These are phyloP conservation scores for Diaporthe aspalathi DNA, from an alignment of 2,329 filamentous ascomycete species.

Conservation along the genomic window DNA sequence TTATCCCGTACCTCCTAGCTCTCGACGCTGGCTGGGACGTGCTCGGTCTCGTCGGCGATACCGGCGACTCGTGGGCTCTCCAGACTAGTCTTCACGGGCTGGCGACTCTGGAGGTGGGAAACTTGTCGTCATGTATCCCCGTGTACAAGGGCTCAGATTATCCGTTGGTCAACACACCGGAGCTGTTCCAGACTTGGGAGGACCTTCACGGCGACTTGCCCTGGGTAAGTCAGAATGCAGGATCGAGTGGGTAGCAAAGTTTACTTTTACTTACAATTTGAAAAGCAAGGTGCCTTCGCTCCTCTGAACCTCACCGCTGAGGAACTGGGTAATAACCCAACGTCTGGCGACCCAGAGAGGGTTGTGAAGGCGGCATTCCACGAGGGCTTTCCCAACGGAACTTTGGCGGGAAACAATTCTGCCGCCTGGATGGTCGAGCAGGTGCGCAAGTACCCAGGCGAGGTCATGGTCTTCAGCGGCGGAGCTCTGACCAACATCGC, in stretches of 20 bases:
- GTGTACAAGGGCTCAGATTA: slow-evolving; percentile 59
- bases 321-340: slow-evolving; percentile 56
- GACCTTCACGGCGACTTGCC: slow-evolving; percentile 55
- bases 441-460: slow-evolving; percentile 60
- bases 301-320: slow-evolving; percentile 56
- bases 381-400: slow-evolving; percentile 60
- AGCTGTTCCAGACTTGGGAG: slow-evolving; percentile 58
- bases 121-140: slow-evolving; percentile 58
- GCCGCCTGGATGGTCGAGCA: slow-evolving; percentile 60
- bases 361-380: slow-evolving; percentile 55
- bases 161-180: slow-evolving; percentile 58
- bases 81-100: slow-evolving; percentile 59
- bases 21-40: slow-evolving; percentile 57
- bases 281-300: slow-evolving; percentile 55
- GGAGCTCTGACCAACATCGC: slow-evolving; percentile 62
- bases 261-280: neutral
- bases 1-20: slow-evolving; percentile 57
- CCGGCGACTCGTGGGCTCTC: slow-evolving; percentile 58
- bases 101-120: slow-evolving; percentile 58
- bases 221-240: slow-evolving; percentile 46
- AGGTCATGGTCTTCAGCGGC: slow-evolving; percentile 60
- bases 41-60: slow-evolving; percentile 53
- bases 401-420: slow-evolving; percentile 52
- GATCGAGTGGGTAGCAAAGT: too few species aligned
- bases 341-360: slow-evolving; percentile 55